These are phyloP conservation scores for Tritrichomonas musculus DNA, from an alignment of 208 protist species.

Conservation along the genomic window DNA sequence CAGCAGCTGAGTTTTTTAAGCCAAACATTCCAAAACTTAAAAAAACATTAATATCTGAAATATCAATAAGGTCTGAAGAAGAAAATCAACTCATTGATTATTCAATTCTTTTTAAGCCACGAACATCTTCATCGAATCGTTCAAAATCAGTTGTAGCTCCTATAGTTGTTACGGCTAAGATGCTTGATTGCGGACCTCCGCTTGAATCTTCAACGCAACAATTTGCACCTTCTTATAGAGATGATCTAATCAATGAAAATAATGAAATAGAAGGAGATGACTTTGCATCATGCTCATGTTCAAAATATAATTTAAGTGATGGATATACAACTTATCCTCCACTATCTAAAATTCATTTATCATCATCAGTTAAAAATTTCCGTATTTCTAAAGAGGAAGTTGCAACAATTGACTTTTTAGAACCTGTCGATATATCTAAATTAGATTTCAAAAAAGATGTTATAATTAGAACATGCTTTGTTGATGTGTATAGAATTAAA, in stretches of 20 bases:
- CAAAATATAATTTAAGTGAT: too few relatives aligned
- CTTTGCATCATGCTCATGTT: too few relatives aligned
- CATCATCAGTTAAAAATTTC: not conserved
- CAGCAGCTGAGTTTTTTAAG: too few relatives aligned
- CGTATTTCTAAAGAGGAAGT: not conserved
- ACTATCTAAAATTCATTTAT: not conserved
- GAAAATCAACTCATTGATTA: not conserved
- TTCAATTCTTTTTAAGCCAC: not conserved
- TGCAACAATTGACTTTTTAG: not conserved
- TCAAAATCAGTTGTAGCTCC: not conserved
- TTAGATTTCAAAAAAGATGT: not conserved
- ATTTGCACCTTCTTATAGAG: not conserved
- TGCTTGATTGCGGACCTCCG: not conserved
- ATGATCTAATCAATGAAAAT: not conserved
- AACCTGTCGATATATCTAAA: not conserved
- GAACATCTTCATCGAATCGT: not conserved
- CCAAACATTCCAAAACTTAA: too few relatives aligned
- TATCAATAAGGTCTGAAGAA: too few relatives aligned
- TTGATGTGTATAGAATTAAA: not conserved
- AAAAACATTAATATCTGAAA: too few relatives aligned
- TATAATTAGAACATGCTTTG: not conserved
- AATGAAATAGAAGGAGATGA: not conserved
- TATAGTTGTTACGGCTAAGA: not conserved
- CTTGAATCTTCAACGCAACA: not conserved
- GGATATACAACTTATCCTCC: not conserved